Evolutionary conservation across 2,329 filamentous ascomycete genomes (phyloP).

Genomic region (Sporothrix inflata): DNA sequence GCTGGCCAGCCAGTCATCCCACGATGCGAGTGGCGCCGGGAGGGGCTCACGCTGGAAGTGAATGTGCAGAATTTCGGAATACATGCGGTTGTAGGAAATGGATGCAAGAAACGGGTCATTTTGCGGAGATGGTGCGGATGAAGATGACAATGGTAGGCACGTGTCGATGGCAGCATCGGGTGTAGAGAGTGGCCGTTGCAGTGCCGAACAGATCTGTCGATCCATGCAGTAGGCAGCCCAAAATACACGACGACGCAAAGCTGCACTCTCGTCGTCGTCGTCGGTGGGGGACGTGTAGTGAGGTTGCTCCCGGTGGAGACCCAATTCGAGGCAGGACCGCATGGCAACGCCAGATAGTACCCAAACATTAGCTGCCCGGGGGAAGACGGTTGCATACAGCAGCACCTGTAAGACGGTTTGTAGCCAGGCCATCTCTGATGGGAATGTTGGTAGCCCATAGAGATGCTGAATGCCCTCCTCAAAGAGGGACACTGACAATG

Average conservation of each 20-base stretch:
- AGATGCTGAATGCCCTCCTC: constrained; percentile 42
- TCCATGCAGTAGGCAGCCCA: constrained; percentile 34
- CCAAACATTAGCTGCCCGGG: constrained; percentile 34
- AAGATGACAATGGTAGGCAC: constrained; percentile 1
- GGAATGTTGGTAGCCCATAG: constrained; percentile 38
- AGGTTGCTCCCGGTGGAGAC: constrained; percentile 28
- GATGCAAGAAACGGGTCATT: constrained; percentile 27
- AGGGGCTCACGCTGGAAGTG: constrained; percentile 32
- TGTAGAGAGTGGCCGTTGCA: constrained; percentile 31
- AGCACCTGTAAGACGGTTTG: constrained; percentile 32
- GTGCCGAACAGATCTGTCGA: constrained; percentile 31
- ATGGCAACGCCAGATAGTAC: constrained; percentile 33
- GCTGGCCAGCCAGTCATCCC: constrained; percentile 32
- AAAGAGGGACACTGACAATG: constrained; percentile 40
- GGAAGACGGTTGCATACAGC: constrained; percentile 32
- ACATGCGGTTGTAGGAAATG: constrained; percentile 27
- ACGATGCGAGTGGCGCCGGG: constrained; percentile 15
- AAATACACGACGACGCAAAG: constrained; percentile 30
- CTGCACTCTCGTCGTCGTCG: background rate
- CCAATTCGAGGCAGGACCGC: constrained; percentile 33
- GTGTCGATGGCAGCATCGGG: constrained; percentile 31
- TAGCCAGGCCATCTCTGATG: constrained; percentile 33
- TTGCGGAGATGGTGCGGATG: background rate
- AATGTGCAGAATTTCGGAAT: constrained; percentile 33
- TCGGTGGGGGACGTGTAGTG: no score